phyloP scores from a whole-genome alignment of 2,329 filamentous ascomycete genomes.

The Colletotrichum tanaceti region DNA sequence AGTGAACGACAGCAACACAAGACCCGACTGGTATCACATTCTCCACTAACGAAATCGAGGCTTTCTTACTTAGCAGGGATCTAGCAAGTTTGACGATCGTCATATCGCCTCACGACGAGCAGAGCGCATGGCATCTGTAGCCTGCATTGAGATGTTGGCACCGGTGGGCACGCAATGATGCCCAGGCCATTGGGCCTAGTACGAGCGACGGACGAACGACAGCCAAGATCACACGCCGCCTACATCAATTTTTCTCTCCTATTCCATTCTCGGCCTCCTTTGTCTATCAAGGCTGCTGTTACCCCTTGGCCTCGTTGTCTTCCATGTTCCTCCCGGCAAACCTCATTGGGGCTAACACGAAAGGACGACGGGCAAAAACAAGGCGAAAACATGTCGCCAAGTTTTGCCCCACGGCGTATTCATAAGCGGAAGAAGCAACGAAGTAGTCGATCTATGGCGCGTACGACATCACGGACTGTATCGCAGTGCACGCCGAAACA shows the following conservation, averaged over 20 bases:
- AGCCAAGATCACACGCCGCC: background rate
- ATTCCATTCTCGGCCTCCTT: background rate
- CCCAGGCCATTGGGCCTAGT: background rate
- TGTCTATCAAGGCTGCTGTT: no score
- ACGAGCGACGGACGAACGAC: background rate
- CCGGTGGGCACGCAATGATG: background rate
- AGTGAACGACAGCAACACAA: background rate
- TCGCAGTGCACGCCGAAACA: background rate
- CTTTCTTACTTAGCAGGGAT: background rate
- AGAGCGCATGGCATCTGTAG: background rate
- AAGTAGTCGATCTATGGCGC: background rate
- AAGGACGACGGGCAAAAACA: background rate
- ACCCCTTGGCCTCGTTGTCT: background rate
- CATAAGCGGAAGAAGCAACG: background rate
- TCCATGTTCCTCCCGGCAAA: background rate
- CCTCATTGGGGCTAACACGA: background rate
- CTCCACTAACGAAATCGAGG: background rate
- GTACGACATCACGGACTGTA: constrained; percentile 7
- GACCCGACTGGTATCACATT: background rate
- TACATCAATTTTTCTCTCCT: background rate
- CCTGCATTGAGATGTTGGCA: background rate
- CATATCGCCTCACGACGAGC: background rate
- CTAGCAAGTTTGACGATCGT: background rate
- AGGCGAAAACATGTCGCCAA: background rate
- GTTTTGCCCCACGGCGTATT: background rate